Conservation (phyloP, 2,329 filamentous ascomycete species). For the Chrysosporium queenslandicum region DNA sequence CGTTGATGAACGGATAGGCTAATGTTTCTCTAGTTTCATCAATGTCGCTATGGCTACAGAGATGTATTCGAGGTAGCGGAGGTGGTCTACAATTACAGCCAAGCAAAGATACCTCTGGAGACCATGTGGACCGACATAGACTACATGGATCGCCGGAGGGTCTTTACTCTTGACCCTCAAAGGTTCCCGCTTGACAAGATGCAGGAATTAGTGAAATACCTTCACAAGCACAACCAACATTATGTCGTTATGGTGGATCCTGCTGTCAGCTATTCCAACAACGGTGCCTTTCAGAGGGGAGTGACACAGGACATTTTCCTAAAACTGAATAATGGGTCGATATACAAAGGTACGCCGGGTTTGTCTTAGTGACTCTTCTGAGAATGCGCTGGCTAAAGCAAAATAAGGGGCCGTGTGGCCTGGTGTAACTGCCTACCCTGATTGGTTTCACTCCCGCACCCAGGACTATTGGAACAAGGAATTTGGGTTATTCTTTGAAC, state of each 20-base stretch:
- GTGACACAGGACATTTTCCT: conserved; percentile 44
- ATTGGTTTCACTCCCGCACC: conserved; percentile 57
- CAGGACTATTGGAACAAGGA: conserved; percentile 56
- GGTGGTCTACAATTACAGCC: conserved; percentile 28
- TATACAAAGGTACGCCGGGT: conserved; percentile 33
- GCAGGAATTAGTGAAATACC: conserved; percentile 51
- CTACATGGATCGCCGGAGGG: conserved; percentile 23
- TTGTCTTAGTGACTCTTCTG: too few relatives aligned
- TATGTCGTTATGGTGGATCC: conserved; percentile 62
- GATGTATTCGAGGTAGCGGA: conserved; percentile 30
- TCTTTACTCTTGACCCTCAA: conserved; percentile 32
- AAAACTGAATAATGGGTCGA: conserved; percentile 43
- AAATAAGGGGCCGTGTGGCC: conserved; percentile 58
- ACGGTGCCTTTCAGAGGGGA: conserved; percentile 49
- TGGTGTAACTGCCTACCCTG: conserved; percentile 56
- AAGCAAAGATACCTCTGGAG: conserved; percentile 26
- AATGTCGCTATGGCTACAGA: conserved; percentile 51
- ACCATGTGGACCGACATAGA: conserved; percentile 31
- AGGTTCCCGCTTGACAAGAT: conserved; percentile 52
- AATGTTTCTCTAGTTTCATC: conserved; percentile 32
- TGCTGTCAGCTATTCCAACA: conserved; percentile 36
- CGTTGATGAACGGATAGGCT: not conserved
- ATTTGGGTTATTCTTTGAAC: conserved; percentile 51
- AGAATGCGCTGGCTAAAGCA: not conserved
- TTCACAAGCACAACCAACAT: conserved; percentile 53